phyloP scores from a whole-genome alignment of 2,329 filamentous ascomycete genomes.

The Cercospora nicotianae region DNA sequence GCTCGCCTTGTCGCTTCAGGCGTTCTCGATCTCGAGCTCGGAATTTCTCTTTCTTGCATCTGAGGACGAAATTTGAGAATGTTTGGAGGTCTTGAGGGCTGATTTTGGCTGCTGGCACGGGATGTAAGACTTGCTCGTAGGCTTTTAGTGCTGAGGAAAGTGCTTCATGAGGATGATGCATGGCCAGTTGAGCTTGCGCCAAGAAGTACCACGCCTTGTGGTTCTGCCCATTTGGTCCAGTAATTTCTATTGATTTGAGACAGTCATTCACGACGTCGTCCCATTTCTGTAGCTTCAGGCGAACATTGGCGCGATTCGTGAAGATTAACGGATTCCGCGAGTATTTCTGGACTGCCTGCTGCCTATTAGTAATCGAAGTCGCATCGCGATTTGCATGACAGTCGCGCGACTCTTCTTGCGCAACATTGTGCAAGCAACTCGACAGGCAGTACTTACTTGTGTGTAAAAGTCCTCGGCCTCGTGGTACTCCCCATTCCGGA shows the following conservation, averaged over 20 bases:
- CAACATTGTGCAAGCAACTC: background rate
- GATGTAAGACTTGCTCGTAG: constrained; percentile 55
- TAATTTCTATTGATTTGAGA: constrained; percentile 68
- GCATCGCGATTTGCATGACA: background rate
- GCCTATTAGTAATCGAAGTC: background rate
- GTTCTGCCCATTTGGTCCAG: constrained; percentile 46
- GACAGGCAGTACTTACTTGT: constrained; percentile 9
- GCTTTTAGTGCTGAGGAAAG: constrained; percentile 68
- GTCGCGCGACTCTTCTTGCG: background rate
- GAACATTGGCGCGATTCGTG: constrained; percentile 84
- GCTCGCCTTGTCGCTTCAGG: constrained; percentile 54
- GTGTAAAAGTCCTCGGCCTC: constrained; percentile 70
- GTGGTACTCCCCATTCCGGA: constrained; percentile 63
- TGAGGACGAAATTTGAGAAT: constrained; percentile 70
- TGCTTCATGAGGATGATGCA: constrained; percentile 71
- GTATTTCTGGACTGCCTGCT: constrained; percentile 71
- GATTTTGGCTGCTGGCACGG: constrained; percentile 60
- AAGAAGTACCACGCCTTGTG: constrained; percentile 79
- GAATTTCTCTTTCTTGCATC: constrained; percentile 85
- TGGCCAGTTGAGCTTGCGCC: constrained; percentile 75
- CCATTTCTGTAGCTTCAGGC: constrained; percentile 72
- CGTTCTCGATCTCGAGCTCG: constrained; percentile 68
- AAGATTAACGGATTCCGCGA: constrained; percentile 75
- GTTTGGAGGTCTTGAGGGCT: constrained; percentile 37
- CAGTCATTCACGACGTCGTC: constrained; percentile 77